phyloP scores from a whole-genome alignment of 164 flowering plant genomes.

The Chimonanthus praecox region DNA sequence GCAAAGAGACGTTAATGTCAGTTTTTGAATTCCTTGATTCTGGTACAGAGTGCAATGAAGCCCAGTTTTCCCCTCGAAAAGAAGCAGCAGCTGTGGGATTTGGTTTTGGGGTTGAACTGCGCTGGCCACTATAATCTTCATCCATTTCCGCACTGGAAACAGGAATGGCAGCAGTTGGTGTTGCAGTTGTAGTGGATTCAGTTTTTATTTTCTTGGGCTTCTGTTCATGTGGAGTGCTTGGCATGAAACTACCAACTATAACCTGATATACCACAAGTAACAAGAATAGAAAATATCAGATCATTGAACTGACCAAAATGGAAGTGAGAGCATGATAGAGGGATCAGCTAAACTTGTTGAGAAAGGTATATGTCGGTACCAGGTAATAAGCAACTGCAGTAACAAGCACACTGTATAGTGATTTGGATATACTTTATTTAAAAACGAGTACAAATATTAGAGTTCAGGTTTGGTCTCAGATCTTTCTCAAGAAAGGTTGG shows the following conservation, averaged over 20 bases:
- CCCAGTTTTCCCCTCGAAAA: conserved; percentile 65
- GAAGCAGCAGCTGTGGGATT: conserved; percentile 39
- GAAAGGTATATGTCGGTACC: not conserved
- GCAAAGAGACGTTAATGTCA: conserved; percentile 68
- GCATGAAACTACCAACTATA: conserved; percentile 88
- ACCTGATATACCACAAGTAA: conserved; percentile 40
- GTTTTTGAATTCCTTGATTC: conserved; percentile 58
- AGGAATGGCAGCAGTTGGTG: conserved; percentile 50
- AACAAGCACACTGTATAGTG: not conserved
- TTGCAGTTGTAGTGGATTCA: conserved; percentile 27
- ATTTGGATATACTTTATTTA: no score
- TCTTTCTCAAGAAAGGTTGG: no score
- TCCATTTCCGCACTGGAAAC: conserved; percentile 51
- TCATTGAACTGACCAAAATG: not conserved
- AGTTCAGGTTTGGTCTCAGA: no score
- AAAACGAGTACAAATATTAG: no score
- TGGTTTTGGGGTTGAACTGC: conserved; percentile 28
- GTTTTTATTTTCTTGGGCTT: conserved; percentile 69
- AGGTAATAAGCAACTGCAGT: not conserved
- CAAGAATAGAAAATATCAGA: no score
- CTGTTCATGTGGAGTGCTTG: conserved; percentile 76
- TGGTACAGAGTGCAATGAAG: conserved; percentile 39
- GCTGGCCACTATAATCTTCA: conserved; percentile 27
- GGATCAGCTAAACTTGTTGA: not conserved
- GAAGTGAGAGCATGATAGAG: not conserved